Percentiles rank a stretch among this genome's conserved stretches.
Evolutionary conservation across 768 basidiomycete genomes (phyloP).

Genomic region (Tephrocybe sp.): DNA sequence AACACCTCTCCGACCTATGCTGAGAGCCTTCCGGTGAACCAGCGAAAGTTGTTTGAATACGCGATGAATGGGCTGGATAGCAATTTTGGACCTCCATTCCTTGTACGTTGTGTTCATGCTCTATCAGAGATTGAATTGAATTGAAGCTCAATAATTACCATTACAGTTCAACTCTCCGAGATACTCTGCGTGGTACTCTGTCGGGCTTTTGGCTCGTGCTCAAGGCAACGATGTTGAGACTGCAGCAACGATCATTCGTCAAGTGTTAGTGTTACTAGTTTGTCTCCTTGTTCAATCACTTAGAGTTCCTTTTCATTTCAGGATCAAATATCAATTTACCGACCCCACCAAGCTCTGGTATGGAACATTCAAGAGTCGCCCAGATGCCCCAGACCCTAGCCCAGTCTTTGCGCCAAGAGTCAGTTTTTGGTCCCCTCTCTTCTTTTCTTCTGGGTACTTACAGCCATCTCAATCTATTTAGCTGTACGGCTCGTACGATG

Average conservation of each 20-base stretch:
- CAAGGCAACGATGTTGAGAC: conserved; percentile 19
- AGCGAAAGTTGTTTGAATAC: conserved; percentile 24
- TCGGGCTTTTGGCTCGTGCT: conserved; percentile 28
- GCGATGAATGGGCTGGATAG: conserved; percentile 24
- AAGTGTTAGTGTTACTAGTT: conserved; percentile 19
- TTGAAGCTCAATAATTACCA: not conserved
- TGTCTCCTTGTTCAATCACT: not conserved
- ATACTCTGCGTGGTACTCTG: conserved; percentile 32
- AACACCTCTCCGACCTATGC: conserved; percentile 18
- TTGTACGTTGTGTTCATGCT: conserved; percentile 23
- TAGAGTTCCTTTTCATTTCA: not conserved
- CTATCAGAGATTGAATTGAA: not conserved
- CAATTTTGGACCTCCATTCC: conserved; percentile 24
- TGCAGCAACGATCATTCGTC: conserved; percentile 20
- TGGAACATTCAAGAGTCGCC: conserved; percentile 23
- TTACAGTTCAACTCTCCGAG: conserved; percentile 26
- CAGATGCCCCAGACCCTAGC: not conserved
- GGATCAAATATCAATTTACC: conserved; percentile 19
- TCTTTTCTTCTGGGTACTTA: no score
- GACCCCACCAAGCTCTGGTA: conserved; percentile 28
- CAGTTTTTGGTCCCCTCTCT: no score
- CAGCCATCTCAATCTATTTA: no score
- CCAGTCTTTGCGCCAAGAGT: not conserved
- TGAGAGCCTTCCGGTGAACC: conserved; percentile 19
- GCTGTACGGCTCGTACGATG: conserved; percentile 27